Evolutionary conservation across 805 yeast species (phyloP).

Genomic region (Saccharomycopsis oosterbeekiorum): DNA sequence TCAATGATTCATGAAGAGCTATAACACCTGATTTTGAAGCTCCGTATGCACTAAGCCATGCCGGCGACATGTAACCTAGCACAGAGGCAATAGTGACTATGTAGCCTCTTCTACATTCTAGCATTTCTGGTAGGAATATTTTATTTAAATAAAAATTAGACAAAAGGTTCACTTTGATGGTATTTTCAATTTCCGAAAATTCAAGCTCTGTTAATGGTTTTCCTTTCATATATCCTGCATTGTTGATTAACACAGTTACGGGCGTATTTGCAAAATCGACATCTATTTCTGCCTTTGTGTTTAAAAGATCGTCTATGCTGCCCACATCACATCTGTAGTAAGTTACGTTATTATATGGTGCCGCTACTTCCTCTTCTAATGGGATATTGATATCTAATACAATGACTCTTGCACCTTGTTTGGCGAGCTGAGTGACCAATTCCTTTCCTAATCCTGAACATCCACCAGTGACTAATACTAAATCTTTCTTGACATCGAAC

Average conservation of each 20-base stretch:
- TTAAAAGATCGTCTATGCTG: conserved; percentile 34
- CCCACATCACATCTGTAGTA: conserved; percentile 66
- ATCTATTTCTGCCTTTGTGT: conserved; percentile 32
- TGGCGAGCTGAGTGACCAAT: conserved; percentile 38
- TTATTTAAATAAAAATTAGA: conserved; percentile 65
- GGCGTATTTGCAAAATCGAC: conserved; percentile 38
- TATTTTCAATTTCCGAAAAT: conserved; percentile 49
- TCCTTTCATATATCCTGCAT: conserved; percentile 71
- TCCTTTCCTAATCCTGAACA: conserved; percentile 67
- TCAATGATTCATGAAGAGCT: conserved; percentile 74
- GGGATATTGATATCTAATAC: conserved; percentile 31
- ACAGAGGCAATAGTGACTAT: conserved; percentile 78
- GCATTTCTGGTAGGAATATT: conserved; percentile 66
- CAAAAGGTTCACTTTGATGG: conserved; percentile 57
- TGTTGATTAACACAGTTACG: conserved; percentile 66
- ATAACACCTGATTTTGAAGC: conserved; percentile 84
- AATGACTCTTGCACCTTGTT: conserved; percentile 41
- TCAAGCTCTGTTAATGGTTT: conserved; percentile 44
- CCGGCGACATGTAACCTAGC: conserved; percentile 78
- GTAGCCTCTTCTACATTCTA: conserved; percentile 52
- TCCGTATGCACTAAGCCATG: conserved; percentile 68
- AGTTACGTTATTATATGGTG: conserved; percentile 28
- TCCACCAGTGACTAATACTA: conserved; percentile 80
- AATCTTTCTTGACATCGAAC: conserved; percentile 45
- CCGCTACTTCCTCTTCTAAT: conserved; percentile 10